Evolutionary conservation across 2,329 filamentous ascomycete species (phyloP), one percentile per base, ranked within the genome.

Genomic region (Fusarium sp.): DNA sequence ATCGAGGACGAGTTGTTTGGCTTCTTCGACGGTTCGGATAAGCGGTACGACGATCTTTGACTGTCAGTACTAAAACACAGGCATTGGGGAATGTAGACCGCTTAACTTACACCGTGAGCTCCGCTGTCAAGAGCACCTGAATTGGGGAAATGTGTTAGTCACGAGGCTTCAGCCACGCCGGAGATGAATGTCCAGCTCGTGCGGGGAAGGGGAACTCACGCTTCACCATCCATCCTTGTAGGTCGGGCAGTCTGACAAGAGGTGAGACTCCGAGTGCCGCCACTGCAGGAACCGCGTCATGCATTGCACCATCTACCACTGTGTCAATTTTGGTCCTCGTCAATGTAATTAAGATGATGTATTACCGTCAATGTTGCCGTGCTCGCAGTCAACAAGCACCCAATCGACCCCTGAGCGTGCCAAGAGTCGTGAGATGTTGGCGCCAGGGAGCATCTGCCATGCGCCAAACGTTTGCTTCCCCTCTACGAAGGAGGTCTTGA

Each of bases 371-470:
- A 87, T 78, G 65, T 83, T 84, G 10, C 85, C 85, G 69, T 87
- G 85, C 70, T 85, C 85, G 57, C 84, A 85, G 65, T 86, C 85
- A 50, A 87, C 86, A 76, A 91, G 81, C 10, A 93, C 86, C 84
- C 90, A 92, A 74, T 92, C 90, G 2, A 90, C 83, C 1, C 89
- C 90, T 2, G 85, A 79, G 56, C 88, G 81, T 3, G 91, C 89
- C 47, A 93, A 80, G n/a, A 84, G 77, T 54, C 88, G 83, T 6
- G 88, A 88, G 15, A 90, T 79, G 65, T 90, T 89, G 43, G 84
- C 81, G 0, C 88, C 87, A 0, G 88, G 88, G 54, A 90, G 78
- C 82, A 89, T 89, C 79, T 91, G 88, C 88, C 88, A 91, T 54
- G 86, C 81, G 5, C 88, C 88, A 69, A 89, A 81, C 47, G 85